Evolutionary conservation across 768 basidiomycete species (phyloP).

Genomic region (Polyporus arcularius): DNA sequence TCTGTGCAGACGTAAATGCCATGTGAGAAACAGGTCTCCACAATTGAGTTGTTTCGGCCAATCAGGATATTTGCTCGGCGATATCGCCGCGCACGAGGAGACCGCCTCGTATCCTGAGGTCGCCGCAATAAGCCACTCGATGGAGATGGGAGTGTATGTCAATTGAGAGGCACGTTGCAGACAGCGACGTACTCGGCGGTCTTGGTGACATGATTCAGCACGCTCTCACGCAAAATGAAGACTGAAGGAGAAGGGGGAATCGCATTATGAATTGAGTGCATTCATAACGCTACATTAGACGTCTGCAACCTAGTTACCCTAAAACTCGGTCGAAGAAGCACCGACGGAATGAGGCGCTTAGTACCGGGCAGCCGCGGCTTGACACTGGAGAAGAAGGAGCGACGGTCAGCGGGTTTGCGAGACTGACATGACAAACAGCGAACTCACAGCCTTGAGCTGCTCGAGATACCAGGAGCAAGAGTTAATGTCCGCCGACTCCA

Average conservation of each 20-base stretch:
- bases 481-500: conserved; percentile 77
- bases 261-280: not conserved
- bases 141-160: not conserved
- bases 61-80: not conserved
- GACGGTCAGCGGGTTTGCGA: conserved; percentile 5
- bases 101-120: not conserved
- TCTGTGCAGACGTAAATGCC: not conserved
- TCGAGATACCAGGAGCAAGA: conserved; percentile 88
- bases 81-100: not conserved
- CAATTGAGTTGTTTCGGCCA: not conserved
- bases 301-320: not conserved
- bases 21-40: not conserved
- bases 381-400: conserved; percentile 50
- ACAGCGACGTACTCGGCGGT: not conserved
- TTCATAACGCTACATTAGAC: conserved; percentile 7
- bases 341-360: conserved; percentile 20
- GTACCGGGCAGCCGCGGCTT: conserved; percentile 69
- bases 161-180: not conserved
- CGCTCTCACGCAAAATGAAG: not conserved
- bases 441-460: conserved; percentile 81
- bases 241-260: not conserved
- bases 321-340: not conserved
- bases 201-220: not conserved
- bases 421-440: not conserved
- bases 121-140: not conserved